Base-by-base conservation (phyloP, 495 filamentous ascomycete genomes). In the Penicillium dipodomyicola region DNA sequence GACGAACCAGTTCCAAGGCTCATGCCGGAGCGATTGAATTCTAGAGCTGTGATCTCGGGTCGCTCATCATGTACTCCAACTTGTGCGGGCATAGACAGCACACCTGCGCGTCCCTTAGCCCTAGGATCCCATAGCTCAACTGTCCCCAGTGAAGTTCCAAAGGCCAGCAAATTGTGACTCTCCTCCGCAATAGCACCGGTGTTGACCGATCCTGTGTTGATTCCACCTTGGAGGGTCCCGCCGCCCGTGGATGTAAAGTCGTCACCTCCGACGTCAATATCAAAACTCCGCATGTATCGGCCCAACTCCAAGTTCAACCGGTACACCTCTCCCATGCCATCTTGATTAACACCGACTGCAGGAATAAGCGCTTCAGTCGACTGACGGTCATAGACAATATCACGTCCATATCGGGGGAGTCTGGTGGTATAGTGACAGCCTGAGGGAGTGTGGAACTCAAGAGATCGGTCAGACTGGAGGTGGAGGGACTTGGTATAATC, bases 401-500 rank as follows among this genome's bases (percentile, higher is more conserved):
- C 93, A 64, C 95, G 82, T 20, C 93, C 95, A 68, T 97, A 99
- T 52, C 95, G 79, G 17, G 95, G 95, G 29, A 97, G 82, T 19
- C 94, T 84, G 33, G 90, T 88, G 20, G 84, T 83, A 70, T 97
- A 90, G 67, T 97, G 92, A 56, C 89, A 89, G 59, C 92, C 95
- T 60, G 82, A 81, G 5, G 90, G 89, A 0, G 92, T 97, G 66
- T 99, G 95, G 63, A 99, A 95, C 71, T 97, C 90, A 40, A 99
- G 82, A 40, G 84, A 89, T 49, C 95, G 85, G 69, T 99, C 92
- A 54, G 83, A 86, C 67, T 99, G 95, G 29, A 99, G 77, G 67
- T 99, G 95, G 17, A 97, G 69, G 33, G 91, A 96, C 71, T 98
- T 98, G 8, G 92, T 87, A 67, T 97, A 97, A 70, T 97, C 95